Conservation (phyloP, 768 basidiomycete species). For the Phaffia tasmanica region DNA sequence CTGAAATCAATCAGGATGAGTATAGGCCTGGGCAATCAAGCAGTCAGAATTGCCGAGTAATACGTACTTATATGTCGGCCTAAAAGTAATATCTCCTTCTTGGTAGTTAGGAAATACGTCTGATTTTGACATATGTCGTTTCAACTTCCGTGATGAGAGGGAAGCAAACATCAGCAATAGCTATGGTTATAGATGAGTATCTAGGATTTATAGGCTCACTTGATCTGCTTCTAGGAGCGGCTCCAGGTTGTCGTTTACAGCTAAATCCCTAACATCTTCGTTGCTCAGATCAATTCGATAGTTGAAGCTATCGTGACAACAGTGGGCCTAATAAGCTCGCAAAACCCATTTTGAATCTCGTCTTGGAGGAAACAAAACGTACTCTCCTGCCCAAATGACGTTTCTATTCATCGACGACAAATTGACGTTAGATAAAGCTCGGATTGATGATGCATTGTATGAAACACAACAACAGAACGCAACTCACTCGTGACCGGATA, state of each 20-base stretch:
- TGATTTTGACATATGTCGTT: constrained; percentile 57
- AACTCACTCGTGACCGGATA: constrained; percentile 77
- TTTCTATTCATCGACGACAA: constrained; percentile 48
- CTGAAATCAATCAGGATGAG: too few relatives aligned
- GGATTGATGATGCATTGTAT: too few relatives aligned
- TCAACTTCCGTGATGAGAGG: constrained; percentile 46
- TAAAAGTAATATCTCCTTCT: constrained; percentile 82
- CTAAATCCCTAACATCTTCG: constrained; percentile 60
- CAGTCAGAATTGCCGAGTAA: background rate
- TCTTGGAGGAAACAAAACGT: constrained; percentile 30
- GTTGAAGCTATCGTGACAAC: constrained; percentile 41
- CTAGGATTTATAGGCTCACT: constrained; percentile 41
- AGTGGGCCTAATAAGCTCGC: background rate
- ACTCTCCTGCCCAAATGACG: constrained; percentile 86
- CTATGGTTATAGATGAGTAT: too few relatives aligned
- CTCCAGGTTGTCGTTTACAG: constrained; percentile 56
- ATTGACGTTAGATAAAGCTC: constrained; percentile 12
- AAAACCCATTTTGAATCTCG: background rate
- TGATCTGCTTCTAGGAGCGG: constrained; percentile 72
- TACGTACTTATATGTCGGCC: constrained; percentile 79
- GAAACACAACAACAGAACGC: background rate
- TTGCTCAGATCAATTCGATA: constrained; percentile 86
- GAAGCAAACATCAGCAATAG: too few relatives aligned
- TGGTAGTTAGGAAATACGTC: constrained; percentile 69
- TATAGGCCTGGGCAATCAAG: background rate